These are phyloP conservation scores for Exserohilum turcica DNA, from an alignment of 2,329 filamentous ascomycete species.

Conservation along the genomic window DNA sequence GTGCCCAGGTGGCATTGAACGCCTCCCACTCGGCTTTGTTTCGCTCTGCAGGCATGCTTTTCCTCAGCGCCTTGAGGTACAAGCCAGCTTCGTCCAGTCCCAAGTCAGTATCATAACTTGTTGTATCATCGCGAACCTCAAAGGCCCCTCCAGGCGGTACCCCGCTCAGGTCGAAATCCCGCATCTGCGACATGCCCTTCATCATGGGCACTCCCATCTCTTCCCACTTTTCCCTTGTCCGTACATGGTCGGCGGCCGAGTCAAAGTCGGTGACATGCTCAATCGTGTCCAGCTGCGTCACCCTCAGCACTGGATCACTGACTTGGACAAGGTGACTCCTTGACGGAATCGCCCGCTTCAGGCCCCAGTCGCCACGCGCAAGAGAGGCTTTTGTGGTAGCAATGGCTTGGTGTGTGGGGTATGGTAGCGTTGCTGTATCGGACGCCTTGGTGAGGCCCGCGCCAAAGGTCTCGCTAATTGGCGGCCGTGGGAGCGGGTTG, in stretches of 20 bases:
- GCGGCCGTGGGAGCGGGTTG: slow-evolving; percentile 69
- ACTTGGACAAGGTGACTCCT: slow-evolving; percentile 71
- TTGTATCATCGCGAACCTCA: slow-evolving; percentile 41
- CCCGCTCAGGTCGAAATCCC: slow-evolving; percentile 20
- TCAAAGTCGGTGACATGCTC: slow-evolving; percentile 90
- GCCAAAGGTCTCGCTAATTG: slow-evolving; percentile 52
- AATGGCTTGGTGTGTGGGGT: slow-evolving; percentile 84
- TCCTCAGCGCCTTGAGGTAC: slow-evolving; percentile 32
- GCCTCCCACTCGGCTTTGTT: slow-evolving; percentile 1
- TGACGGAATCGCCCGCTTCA: slow-evolving; percentile 82
- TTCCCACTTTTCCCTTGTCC: slow-evolving; percentile 84
- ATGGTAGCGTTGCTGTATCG: slow-evolving; percentile 72
- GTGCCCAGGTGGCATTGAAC: slow-evolving; percentile 9
- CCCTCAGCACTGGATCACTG: slow-evolving; percentile 72
- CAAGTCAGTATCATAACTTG: slow-evolving; percentile 32
- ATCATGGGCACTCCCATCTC: slow-evolving; percentile 77
- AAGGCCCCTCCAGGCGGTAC: slow-evolving; percentile 34
- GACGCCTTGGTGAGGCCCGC: slow-evolving; percentile 60
- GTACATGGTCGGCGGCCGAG: slow-evolving; percentile 78
- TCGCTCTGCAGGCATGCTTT: slow-evolving; percentile 20
- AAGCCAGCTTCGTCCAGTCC: slow-evolving; percentile 36
- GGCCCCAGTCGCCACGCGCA: slow-evolving; percentile 83
- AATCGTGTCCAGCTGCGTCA: slow-evolving; percentile 79
- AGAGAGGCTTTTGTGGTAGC: slow-evolving; percentile 75
- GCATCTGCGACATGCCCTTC: slow-evolving; percentile 31